Evolutionary conservation across 352 stramenopile genomes (phyloP), one percentile per base, ranked within the genome.

Genomic region (Phytophthora megakarya): DNA sequence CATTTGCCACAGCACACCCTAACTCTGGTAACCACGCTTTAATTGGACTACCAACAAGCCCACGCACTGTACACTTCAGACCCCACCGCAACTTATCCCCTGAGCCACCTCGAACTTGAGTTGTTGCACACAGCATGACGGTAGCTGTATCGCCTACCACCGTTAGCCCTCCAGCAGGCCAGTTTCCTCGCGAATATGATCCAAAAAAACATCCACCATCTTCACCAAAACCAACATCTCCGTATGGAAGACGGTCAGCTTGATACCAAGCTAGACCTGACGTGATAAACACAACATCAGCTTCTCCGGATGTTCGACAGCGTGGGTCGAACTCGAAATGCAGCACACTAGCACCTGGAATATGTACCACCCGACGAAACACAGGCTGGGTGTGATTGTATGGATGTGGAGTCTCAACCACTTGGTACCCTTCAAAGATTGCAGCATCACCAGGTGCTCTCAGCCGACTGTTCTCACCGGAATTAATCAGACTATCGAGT

Each of bases 241-340:
- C 78, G 61, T 86, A 89, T 39, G 79, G 63, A 38, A 83, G 72
- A 19, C 79, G 75, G 51, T 88, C 79, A 4, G 76, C 73, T 60
- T 86, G 78, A 47, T 86, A 81, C 77, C 76, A 88, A 33, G 74
- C 75, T 38, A 84, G 46, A 6, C 81, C 81, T 35, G 78, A 75
- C 10, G 72, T 89, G 15, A 93, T 76, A 18, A 85, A 78, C 15
- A 91, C 75, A 39, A 90, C 88, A 59, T 93, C 84, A 16, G 73
- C 73, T 54, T 88, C 76, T 40, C 76, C 72, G 5, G 76, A 68
- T 19, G 84, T 93, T 35, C 72, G 73, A 30, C 76, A 90, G 5
- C 73, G 75, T 37, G 71, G 67, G 18, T 93, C 84, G 61, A 93
- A 93, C 21, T 87, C 72, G 35, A 91, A 87, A 26, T 86, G 79